Evolutionary conservation across 306 rosid genomes (phyloP).

Genomic region (Corylus heterophylla): DNA sequence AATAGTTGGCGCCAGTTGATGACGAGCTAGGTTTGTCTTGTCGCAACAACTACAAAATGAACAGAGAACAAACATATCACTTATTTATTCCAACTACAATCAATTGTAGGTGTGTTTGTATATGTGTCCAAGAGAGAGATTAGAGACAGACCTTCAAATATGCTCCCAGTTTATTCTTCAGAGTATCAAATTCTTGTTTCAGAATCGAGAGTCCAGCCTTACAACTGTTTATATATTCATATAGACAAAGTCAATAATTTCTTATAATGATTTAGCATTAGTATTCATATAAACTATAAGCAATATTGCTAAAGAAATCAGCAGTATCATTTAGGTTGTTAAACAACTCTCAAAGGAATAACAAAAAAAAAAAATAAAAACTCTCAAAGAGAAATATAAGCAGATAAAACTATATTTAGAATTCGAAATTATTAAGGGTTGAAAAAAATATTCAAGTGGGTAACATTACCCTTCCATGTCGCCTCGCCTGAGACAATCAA

Average conservation of each 20-base stretch:
- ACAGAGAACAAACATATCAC: too few species aligned
- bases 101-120: too few species aligned
- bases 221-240: slow-evolving; percentile 2
- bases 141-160: slow-evolving; percentile 37
- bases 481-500: not conserved
- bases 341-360: too few species aligned
- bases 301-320: too few species aligned
- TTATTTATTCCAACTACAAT: too few species aligned
- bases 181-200: slow-evolving; percentile 22
- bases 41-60: too few species aligned
- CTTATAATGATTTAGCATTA: not conserved
- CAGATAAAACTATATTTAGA: not conserved
- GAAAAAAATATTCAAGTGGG: too few species aligned
- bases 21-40: too few species aligned
- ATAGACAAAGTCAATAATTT: not conserved
- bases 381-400: not conserved
- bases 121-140: too few species aligned
- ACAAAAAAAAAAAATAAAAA: too few species aligned
- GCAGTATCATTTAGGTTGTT: too few species aligned
- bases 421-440: not conserved
- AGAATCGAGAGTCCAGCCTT: slow-evolving; percentile 12
- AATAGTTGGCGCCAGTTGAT: too few species aligned
- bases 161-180: slow-evolving; percentile 31
- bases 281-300: not conserved
- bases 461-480: slow-evolving; percentile 27